phyloP scores from a whole-genome alignment of 768 basidiomycete species.

The Pleurotus eryngii region DNA sequence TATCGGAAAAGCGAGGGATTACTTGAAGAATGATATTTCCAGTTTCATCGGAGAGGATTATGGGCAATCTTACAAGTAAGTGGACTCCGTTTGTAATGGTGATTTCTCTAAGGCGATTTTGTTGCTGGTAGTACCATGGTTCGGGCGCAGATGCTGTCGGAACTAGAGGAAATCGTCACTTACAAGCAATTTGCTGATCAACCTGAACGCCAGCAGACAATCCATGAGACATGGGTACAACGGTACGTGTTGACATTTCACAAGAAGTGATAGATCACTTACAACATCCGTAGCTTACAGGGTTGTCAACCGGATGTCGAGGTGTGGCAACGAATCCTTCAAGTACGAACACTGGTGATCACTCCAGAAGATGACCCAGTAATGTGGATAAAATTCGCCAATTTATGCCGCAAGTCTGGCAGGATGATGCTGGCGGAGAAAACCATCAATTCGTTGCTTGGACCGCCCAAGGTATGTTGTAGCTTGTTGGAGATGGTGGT shows the following conservation, averaged over 20 bases:
- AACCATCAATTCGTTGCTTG: conserved; percentile 88
- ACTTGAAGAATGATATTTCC: conserved; percentile 86
- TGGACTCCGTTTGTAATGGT: conserved; percentile 6
- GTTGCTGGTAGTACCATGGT: conserved; percentile 75
- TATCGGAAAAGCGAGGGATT: conserved; percentile 89
- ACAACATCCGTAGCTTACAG: conserved; percentile 55
- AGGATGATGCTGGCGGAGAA: conserved; percentile 93
- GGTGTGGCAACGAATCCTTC: conserved; percentile 96
- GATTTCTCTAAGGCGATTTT: background rate
- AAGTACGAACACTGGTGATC: conserved; percentile 91
- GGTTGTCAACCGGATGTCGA: conserved; percentile 98
- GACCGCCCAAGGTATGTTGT: conserved; percentile 58
- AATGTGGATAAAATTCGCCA: conserved; percentile 99
- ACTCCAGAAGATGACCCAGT: conserved; percentile 91
- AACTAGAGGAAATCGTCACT: conserved; percentile 94
- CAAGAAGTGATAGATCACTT: background rate
- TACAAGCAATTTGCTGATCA: conserved; percentile 96
- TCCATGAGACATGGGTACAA: conserved; percentile 97
- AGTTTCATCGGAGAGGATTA: conserved; percentile 94
- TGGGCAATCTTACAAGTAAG: conserved; percentile 92
- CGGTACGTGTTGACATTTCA: conserved; percentile 43
- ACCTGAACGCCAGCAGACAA: conserved; percentile 82
- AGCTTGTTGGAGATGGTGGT: background rate
- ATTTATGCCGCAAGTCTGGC: conserved; percentile 92
- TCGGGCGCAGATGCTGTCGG: conserved; percentile 96